A percentile compares a stretch with the other conserved stretches of the same genome.
These are phyloP conservation scores for Iberis pinnata DNA, from an alignment of 345 rosid genomes.

Conservation along the genomic window DNA sequence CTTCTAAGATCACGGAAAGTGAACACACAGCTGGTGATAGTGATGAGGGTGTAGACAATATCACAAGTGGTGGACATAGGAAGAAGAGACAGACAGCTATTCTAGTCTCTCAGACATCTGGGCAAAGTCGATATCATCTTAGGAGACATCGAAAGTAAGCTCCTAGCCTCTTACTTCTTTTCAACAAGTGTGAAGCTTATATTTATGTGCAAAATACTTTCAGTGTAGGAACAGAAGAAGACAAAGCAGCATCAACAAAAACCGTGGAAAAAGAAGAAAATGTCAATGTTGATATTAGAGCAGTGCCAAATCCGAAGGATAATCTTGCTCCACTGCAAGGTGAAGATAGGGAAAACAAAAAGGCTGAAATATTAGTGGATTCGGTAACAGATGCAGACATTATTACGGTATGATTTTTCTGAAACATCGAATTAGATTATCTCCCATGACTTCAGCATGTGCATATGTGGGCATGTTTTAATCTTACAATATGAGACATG, in stretches of 20 bases:
- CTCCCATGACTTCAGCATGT: slow-evolving; percentile 5
- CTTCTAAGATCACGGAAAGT: slow-evolving; percentile 37
- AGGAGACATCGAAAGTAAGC: slow-evolving; percentile 67
- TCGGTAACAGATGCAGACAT: slow-evolving; percentile 31
- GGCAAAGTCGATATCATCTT: slow-evolving; percentile 69
- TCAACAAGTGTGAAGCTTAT: not conserved
- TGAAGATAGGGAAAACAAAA: slow-evolving; percentile 29
- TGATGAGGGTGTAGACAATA: slow-evolving; percentile 57
- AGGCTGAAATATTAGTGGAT: slow-evolving; percentile 34
- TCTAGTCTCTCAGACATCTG: slow-evolving; percentile 40
- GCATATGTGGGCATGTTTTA: slow-evolving; percentile 14
- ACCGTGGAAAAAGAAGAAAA: slow-evolving; percentile 27
- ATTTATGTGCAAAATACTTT: slow-evolving; percentile 3
- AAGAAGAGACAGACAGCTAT: slow-evolving; percentile 49
- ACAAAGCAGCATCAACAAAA: slow-evolving; percentile 36
- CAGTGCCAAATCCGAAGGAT: slow-evolving; percentile 24
- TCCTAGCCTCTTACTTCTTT: slow-evolving; percentile 26
- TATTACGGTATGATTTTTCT: slow-evolving; percentile 37
- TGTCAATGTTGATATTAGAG: slow-evolving; percentile 28
- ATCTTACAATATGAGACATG: slow-evolving; percentile 25
- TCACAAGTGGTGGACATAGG: slow-evolving; percentile 52
- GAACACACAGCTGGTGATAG: slow-evolving; percentile 57
- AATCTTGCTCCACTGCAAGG: slow-evolving; percentile 21
- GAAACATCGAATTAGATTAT: slow-evolving; percentile 6
- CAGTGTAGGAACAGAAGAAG: slow-evolving; percentile 43